Evolutionary conservation across 345 rosid genomes (phyloP), one percentile per base, ranked within the genome.

Genomic region (Capsella bursapastoris): DNA sequence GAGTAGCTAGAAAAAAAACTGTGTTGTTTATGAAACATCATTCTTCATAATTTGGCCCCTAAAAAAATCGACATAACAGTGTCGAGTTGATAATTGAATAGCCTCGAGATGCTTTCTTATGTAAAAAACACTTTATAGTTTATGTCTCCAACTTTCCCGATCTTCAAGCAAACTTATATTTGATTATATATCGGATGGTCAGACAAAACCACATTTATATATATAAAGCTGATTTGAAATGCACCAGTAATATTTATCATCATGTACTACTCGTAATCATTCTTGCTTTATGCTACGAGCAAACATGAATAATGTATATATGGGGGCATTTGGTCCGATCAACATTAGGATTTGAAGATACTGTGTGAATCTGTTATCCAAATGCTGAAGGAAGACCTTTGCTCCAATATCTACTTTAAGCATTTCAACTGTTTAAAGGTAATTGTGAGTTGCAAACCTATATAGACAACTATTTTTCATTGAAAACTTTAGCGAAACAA

Each of bases 111-210:
- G 80, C 75, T 70, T 64, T 40, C 57, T 63, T 43, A 62, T 44
- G 59, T 53, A 57, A 64, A 74, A 76, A 44, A 12, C 4, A 68
- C 79, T 70, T 70, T 70, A 57, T 38, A 64, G 66, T 70, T 6
- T 38, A 40, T 71, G 72, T 71, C 63, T 59, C 56, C 76, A 64
- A 57, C 80, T 77, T 77, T 71, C 76, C 72, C 80, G 49, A 70
- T 77, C 76, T 77, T 65, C 76, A 77, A 77, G 80, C 80, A 77
- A 71, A 77, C 72, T 64, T 40, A 49, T 64, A 50, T 64, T 56
- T 76, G 70, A 76, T 70, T 75, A 69, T 75, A 69, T 61, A 68
- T n/a, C 15, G 53, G 48, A 76, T 63, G 59, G 66, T 76, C 75
- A 70, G 80, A 63, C 65, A 76, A 69, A 70, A 56, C 50, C 52